Base-by-base conservation (phyloP, 2,329 filamentous ascomycete species). In the Talaromyces sp. region DNA sequence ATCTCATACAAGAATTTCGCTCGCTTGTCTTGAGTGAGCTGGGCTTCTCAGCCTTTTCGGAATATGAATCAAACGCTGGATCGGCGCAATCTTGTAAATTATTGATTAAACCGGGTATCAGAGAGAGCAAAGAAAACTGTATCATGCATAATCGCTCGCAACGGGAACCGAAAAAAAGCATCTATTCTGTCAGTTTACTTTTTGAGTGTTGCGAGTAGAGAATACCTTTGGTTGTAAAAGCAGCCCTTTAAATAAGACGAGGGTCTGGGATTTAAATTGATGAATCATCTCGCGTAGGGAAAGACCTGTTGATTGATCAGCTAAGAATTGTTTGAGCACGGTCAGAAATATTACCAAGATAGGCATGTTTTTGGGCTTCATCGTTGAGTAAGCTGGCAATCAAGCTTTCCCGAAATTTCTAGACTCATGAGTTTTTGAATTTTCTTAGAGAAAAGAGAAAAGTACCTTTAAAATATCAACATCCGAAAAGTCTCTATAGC, bases 71-170 rank as follows among this genome's bases (percentile, higher is more conserved):
- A 73, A 98, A 84, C 51, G 93, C 89, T n/a, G 95, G 95, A 71
- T 96, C 92, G 55, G 95, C 93, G 69, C 91, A 96, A 77, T 99
- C 95, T 76, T 96, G 88, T n/a, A 99, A 84, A 69, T 89, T 91
- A 69, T 91, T 87, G 70, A 98, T 87, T 60, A 99, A 85, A 62
- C 93, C 92, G 53, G 95, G 95, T 78, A 99, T 96, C 70, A 99
- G 82, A 58, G 93, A 97, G 67, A 99, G 89, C 52, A 99, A 84
- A 50, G 93, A 95, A 78, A 98, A 99, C 75, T 99, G 95, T 77
- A 96, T 93, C 90, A 98, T 96, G 83, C 95, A 99, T 67, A 99
- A 80, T 65, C 90, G 85, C 76, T 99, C 95, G 75, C 95, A 98
- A 68, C 92, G 87, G n/a, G 93, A 92, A 64, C 95, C 93, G 70